phyloP scores from a whole-genome alignment of 805 yeast species.

The Wickerhamiella bombiphila region DNA sequence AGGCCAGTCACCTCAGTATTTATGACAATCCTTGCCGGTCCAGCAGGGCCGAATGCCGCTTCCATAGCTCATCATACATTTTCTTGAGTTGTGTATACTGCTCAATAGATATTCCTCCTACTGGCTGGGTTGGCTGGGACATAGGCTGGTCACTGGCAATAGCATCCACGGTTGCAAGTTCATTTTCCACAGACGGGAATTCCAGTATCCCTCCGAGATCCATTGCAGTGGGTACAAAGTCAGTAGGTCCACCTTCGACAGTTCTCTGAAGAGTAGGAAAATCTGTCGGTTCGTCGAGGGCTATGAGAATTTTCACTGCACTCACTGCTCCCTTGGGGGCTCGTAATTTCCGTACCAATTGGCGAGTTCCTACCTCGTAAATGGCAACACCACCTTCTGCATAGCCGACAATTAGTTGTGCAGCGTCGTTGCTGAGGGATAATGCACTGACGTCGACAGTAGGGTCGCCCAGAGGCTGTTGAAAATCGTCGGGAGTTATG shows the following conservation, averaged over 20 bases:
- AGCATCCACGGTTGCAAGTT: conserved; percentile 1
- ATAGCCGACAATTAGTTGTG: conserved; percentile 60
- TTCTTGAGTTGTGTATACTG: conserved; percentile 15
- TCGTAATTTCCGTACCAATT: conserved; percentile 20
- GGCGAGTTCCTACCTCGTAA: conserved; percentile 38
- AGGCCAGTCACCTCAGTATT: too few species aligned
- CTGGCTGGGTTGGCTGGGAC: not conserved
- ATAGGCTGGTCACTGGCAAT: not conserved
- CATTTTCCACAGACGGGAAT: not conserved
- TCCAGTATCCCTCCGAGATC: not conserved
- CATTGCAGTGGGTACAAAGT: conserved; percentile 6
- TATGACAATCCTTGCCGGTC: too few species aligned
- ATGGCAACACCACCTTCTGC: conserved; percentile 49
- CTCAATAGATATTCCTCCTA: conserved; percentile 6
- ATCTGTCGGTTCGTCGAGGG: conserved; percentile 8
- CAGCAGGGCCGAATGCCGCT: conserved; percentile 6
- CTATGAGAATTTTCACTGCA: conserved; percentile 9
- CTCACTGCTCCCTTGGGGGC: conserved; percentile 16
- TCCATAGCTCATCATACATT: conserved; percentile 20
- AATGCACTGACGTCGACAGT: conserved; percentile 35
- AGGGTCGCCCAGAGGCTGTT: conserved; percentile 9
- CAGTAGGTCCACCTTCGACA: conserved; percentile 7
- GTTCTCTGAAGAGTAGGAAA: conserved; percentile 20
- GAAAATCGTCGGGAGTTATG: conserved; percentile 36
- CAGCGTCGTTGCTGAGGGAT: conserved; percentile 58